Percentiles rank a stretch among this genome's conserved stretches.
Evolutionary conservation across 257 asterid species (phyloP).

Genomic region (Gynochthodes officinalis): DNA sequence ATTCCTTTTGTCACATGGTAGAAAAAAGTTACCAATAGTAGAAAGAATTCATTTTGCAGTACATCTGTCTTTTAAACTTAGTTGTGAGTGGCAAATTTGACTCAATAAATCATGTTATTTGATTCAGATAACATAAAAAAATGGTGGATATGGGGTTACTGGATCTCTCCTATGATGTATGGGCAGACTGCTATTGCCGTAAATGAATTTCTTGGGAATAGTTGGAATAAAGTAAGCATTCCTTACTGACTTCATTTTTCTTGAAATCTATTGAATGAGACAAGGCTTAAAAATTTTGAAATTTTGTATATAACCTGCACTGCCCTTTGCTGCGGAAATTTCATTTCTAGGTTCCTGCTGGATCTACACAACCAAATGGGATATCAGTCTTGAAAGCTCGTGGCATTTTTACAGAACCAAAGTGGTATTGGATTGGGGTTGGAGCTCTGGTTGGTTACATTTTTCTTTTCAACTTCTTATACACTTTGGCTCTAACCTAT

Average conservation of each 20-base stretch:
- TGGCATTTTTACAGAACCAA: slow-evolving; percentile 34
- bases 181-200: slow-evolving; percentile 86
- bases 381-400: slow-evolving; percentile 31
- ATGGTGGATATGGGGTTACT: slow-evolving; percentile 99
- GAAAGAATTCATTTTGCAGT: not conserved
- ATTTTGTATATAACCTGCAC: not conserved
- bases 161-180: slow-evolving; percentile 93
- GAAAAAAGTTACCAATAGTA: not conserved
- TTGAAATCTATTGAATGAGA: not conserved
- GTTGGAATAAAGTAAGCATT: slow-evolving; percentile 51
- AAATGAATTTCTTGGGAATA: slow-evolving; percentile 78
- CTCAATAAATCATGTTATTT: not conserved
- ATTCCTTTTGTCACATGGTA: slow-evolving; percentile 82
- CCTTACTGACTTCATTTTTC: slow-evolving; percentile 16
- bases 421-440: slow-evolving; percentile 50
- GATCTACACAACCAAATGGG: slow-evolving; percentile 29
- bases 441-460: slow-evolving; percentile 41
- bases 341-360: slow-evolving; percentile 26
- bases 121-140: slow-evolving; percentile 19
- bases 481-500: slow-evolving; percentile 36
- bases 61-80: not conserved
- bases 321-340: not conserved
- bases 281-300: not conserved
- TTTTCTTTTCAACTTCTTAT: slow-evolving; percentile 27
- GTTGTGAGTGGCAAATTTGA: not conserved